Percentiles rank a stretch among this genome's conserved stretches.
phyloP scores from a whole-genome alignment of 495 filamentous ascomycete genomes.

The Aspergillus sclerotiicarbonarius region DNA sequence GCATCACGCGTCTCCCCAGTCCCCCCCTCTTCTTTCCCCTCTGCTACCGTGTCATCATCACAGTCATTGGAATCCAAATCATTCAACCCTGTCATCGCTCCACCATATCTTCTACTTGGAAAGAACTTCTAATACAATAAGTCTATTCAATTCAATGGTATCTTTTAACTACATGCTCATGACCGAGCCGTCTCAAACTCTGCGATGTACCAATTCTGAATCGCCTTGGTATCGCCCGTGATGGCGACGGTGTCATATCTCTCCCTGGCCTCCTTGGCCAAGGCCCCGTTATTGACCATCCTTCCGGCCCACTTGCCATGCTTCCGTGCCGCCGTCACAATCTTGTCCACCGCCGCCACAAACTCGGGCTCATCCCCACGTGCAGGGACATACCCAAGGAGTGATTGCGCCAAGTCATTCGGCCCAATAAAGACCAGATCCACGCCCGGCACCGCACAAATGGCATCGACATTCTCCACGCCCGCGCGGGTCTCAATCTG shows the following conservation, averaged over 20 bases:
- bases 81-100: too few relatives aligned
- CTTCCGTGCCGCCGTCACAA: constrained; percentile 28
- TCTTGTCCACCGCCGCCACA: constrained; percentile 29
- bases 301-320: constrained; percentile 35
- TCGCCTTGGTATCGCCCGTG: constrained; percentile 33
- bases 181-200: constrained; percentile 33
- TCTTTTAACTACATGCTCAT: constrained; percentile 7
- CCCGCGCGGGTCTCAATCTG: constrained; percentile 47
- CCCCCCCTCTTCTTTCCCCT: not conserved
- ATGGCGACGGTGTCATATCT: constrained; percentile 36
- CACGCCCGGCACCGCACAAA: constrained; percentile 28
- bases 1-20: too few relatives aligned
- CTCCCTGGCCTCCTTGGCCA: constrained; percentile 24
- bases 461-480: constrained; percentile 47
- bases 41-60: too few relatives aligned
- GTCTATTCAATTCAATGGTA: not conserved
- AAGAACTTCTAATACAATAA: too few relatives aligned
- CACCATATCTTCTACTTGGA: too few relatives aligned
- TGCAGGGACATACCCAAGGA: constrained; percentile 28
- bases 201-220: constrained; percentile 37
- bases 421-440: constrained; percentile 69
- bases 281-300: constrained; percentile 30
- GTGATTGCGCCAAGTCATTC: constrained; percentile 36
- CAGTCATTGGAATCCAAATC: too few relatives aligned
- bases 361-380: constrained; percentile 32